Base-by-base conservation (phyloP, 202 grass and related monocot genomes). In the Hordeum pubiflorum region DNA sequence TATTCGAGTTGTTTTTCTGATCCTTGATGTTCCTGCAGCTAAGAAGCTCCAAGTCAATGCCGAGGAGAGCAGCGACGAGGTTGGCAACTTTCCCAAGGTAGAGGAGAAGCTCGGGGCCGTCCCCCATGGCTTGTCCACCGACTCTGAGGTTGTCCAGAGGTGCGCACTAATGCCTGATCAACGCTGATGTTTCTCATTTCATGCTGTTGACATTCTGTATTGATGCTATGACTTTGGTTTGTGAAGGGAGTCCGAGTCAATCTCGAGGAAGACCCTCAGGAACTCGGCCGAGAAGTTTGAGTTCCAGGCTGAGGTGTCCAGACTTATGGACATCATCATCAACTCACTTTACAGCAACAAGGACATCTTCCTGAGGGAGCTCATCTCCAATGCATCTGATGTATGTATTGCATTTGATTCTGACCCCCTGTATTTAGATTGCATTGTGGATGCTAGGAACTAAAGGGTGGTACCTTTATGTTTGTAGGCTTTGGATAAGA, bases 291-390 rank as follows among this genome's bases (percentile, higher is more conserved):
- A 98, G 84, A 98, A 98, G 72, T 98, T 98, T 85, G 95, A 98
- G 81, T 98, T 98, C 90, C 95, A 98, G 81, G 92, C 95, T 15
- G 95, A 98, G 86, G 95, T 98, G 79, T 96, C 96, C 79, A 91
- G 96, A 21, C 90, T 96, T 31, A 99, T 99, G 96, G 96, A 99
- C 82, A 99, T 99, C 74, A 83, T 99, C 83, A 99, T 99, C 80
- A 98, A 98, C 75, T 98, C 96, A 23, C 92, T 98, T 63, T 98
- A 98, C 72, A 98, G 92, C 66, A 98, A 98, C 92, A 98, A 98
- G 87, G 96, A 98, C 62, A 98, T 98, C 63, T 95, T 89, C 56
- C 81, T 98, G 74, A 95, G 96, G 86, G 96, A 98, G 84, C 92
- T 98, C 24, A 95, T 98, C 9, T 98, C 96, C 64, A 99, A 99